Base-by-base conservation (phyloP, 2,329 filamentous ascomycete genomes). In the Dothistroma septosporum region DNA sequence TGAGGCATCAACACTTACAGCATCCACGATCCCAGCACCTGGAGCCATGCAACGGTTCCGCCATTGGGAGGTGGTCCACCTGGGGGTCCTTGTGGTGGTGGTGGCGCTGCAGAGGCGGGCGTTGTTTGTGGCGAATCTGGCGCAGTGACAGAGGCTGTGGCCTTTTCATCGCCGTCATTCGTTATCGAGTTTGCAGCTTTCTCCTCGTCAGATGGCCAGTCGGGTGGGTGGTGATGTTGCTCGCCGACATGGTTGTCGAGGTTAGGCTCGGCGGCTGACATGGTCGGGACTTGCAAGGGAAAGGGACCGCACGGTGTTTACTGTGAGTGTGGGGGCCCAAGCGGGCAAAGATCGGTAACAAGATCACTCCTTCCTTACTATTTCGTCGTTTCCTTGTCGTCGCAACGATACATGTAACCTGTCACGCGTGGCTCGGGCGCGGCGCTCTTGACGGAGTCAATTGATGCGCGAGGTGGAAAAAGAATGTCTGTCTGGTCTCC, bases 41-140 rank as follows among this genome's bases (percentile, higher is more conserved):
- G 79, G 53, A 81, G 64, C 79, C 79, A 82, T 1, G 79, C 78
- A 64, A 67, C 66, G 1, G 75, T 41, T 0, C 79, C 79, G 16
- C 79, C 79, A 69, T 81, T 73, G 11, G 63, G 63, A 4, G 60
- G 46, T 47, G 60, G 60, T 32, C 55, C 55, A 11, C 31, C 57
- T 21, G 52, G 52, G 16, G 61, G 52, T 41, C 19, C 61, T 16
- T 49, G 55, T 44, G 50, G 37, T 41, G 54, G 5, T 11, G 44
- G 24, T 4, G 50, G 52, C 44, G 54, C 44, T 8, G 41, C n/a
- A n/a, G n/a, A n/a, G n/a, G n/a, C n/a, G n/a, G n/a, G 14, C n/a
- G 41, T 44, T 44, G 9, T 19, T 9, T 12, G 16, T n/a, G 37
- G 37, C 49, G 55, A 33, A 47, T 61, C 12, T 50, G 31, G 46